Percentiles rank a stretch among this genome's conserved stretches.
Conservation (phyloP, 495 filamentous ascomycete species). For the Lepraria neglecta region DNA sequence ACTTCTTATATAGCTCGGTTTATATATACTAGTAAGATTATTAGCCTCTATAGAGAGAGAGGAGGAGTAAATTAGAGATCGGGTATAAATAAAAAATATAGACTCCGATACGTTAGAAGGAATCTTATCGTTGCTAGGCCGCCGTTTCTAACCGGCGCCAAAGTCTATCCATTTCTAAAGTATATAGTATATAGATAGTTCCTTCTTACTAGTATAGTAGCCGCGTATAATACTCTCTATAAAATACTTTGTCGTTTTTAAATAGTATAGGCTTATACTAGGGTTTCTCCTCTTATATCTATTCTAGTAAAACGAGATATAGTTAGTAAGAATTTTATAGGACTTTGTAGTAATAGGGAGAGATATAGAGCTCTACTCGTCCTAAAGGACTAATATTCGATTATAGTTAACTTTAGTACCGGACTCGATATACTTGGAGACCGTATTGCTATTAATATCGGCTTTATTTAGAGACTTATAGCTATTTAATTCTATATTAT, state of each 20-base stretch:
- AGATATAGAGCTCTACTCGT: conserved; percentile 1
- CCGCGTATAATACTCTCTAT: conserved; percentile 5
- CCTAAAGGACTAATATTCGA: conserved; percentile 10
- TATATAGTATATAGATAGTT: conserved; percentile 1
- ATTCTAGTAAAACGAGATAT: conserved; percentile 12
- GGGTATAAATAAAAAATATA: conserved; percentile 14
- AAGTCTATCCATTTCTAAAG: conserved; percentile 20
- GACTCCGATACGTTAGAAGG: conserved; percentile 12
- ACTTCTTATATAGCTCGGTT: no score
- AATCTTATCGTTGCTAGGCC: conserved; percentile 16
- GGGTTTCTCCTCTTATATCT: conserved; percentile 15
- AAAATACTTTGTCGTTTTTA: background rate
- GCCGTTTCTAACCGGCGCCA: conserved; percentile 15
- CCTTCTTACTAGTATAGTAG: conserved; percentile 1
- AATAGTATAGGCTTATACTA: background rate
- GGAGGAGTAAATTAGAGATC: no score
- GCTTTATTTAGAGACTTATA: conserved; percentile 3
- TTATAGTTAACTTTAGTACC: conserved; percentile 16
- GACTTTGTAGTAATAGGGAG: conserved; percentile 5
- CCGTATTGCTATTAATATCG: conserved; percentile 16
- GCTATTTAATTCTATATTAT: conserved; percentile 15
- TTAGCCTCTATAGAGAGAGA: no score
- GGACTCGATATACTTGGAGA: conserved; percentile 13
- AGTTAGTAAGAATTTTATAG: conserved; percentile 8
- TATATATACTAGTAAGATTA: no score